Evolutionary conservation across 768 basidiomycete genomes (phyloP), one percentile per base, ranked within the genome.

Genomic region (Leccinum subtestaceum): DNA sequence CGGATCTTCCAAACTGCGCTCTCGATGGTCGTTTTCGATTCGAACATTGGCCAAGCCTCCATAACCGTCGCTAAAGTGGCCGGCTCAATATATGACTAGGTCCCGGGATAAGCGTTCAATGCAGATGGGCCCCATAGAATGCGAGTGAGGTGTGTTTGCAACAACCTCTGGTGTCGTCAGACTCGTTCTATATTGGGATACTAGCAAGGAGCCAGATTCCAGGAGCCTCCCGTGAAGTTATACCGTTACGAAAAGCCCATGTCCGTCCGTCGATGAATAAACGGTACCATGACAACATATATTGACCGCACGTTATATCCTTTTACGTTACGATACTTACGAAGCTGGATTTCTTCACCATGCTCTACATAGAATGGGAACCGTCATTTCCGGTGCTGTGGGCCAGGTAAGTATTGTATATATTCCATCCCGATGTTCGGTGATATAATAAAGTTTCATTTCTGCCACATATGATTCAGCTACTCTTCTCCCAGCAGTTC

Each of bases 21-120:
- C 55, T 25, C n/a, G 55, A 21, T 29, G n/a, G 48, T n/a, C 51
- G 29, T 52, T 47, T 32, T 57, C 63, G 13, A 64, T 21, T 21
- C 21, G 62, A 11, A 64, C 56, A 31, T 53, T 2, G 57, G 89
- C 84, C 11, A 95, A 78, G 8, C 83, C 84, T 65, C 89, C 80
- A 0, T 84, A 34, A 4, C 27, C 27, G 27, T 27, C 27, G 27
- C 27, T 27, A 27, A 27, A 27, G 27, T 27, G 27, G 27, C 27
- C 27, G 27, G 27, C 8, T 27, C 27, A 27, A 27, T 27, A 27
- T 27, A 8, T 27, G 27, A 27, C 27, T 27, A 27, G 27, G 27
- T 27, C 27, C 27, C 27, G 27, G 27, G 27, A 27, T 27, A 27
- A 27, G 27, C 27, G 27, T 27, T 27, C 27, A 27, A 27, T 27